phyloP scores from a whole-genome alignment of 2,329 filamentous ascomycete species.

The Calonectria montana region DNA sequence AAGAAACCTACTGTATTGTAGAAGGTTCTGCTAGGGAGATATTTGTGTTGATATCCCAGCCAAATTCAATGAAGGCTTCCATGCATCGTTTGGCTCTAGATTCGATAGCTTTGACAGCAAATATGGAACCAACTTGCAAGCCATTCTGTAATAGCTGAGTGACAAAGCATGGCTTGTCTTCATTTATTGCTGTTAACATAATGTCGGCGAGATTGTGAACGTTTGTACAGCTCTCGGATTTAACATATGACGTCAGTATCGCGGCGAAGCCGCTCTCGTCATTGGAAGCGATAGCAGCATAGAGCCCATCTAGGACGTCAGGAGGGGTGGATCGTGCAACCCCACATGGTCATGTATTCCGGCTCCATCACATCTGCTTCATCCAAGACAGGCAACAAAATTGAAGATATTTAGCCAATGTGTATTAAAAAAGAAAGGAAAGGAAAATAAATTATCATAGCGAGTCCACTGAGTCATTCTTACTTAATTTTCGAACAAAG shows the following conservation, averaged over 20 bases:
- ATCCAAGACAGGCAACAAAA: no score
- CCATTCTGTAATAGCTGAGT: not conserved
- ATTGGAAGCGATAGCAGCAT: not conserved
- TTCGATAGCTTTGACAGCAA: not conserved
- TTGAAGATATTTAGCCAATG: no score
- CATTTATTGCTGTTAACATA: not conserved
- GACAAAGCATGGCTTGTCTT: not conserved
- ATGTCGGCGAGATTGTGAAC: not conserved
- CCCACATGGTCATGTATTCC: no score
- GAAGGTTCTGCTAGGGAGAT: not conserved
- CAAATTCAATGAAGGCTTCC: not conserved
- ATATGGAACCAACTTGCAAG: not conserved
- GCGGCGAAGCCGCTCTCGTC: not conserved
- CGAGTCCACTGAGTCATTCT: no score
- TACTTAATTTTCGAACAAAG: no score
- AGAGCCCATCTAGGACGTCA: not conserved
- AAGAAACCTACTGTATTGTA: not conserved
- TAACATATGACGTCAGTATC: not conserved
- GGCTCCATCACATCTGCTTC: no score
- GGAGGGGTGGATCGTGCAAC: no score
- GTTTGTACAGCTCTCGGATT: not conserved
- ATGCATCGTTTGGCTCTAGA: not conserved
- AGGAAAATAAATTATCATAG: no score
- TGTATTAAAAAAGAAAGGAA: no score
- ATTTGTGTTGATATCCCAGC: not conserved